Conservation (phyloP, 2,329 filamentous ascomycete species). For the Chaetomium sp. region DNA sequence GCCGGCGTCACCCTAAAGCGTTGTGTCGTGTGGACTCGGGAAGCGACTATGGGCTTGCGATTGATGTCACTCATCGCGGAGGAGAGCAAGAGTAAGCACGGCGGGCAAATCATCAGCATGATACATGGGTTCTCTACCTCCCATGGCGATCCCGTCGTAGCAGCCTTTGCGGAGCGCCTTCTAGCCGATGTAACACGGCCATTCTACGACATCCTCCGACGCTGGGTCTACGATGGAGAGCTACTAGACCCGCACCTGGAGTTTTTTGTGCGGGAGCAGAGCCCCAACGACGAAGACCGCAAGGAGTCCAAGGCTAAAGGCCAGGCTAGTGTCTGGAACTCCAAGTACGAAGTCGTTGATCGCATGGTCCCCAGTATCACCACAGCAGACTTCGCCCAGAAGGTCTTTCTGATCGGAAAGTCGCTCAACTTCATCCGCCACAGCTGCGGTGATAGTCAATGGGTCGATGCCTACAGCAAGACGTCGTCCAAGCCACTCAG, state of each 20-base stretch:
- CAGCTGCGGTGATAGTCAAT: slow-evolving; percentile 87
- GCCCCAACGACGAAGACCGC: slow-evolving; percentile 51
- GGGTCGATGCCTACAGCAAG: slow-evolving; percentile 96
- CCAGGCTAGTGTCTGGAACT: slow-evolving; percentile 93
- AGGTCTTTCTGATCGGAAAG: slow-evolving; percentile 96
- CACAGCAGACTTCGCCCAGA: slow-evolving; percentile 89
- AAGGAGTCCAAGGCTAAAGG: slow-evolving; percentile 57
- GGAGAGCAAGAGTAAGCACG: slow-evolving; percentile 78
- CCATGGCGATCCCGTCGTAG: slow-evolving; percentile 93
- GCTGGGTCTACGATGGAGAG: slow-evolving; percentile 98
- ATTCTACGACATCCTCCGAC: slow-evolving; percentile 93
- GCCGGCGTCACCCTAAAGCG: slow-evolving; percentile 91
- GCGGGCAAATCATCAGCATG: slow-evolving; percentile 88
- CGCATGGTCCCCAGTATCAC: slow-evolving; percentile 92
- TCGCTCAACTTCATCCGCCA: slow-evolving; percentile 97
- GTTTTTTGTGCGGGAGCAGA: slow-evolving; percentile 91
- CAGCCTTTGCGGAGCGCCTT: slow-evolving; percentile 86
- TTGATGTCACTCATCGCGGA: slow-evolving; percentile 94
- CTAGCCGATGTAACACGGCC: slow-evolving; percentile 85
- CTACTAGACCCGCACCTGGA: slow-evolving; percentile 93
- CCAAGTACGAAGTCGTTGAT: slow-evolving; percentile 87
- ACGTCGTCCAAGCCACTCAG: slow-evolving; percentile 86
- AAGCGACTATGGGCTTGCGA: slow-evolving; percentile 92
- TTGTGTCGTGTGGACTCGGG: slow-evolving; percentile 95
- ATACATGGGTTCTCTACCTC: slow-evolving; percentile 93